phyloP scores from a whole-genome alignment of 1,284 basidiomycete species.

The Porphyrellus sp. region DNA sequence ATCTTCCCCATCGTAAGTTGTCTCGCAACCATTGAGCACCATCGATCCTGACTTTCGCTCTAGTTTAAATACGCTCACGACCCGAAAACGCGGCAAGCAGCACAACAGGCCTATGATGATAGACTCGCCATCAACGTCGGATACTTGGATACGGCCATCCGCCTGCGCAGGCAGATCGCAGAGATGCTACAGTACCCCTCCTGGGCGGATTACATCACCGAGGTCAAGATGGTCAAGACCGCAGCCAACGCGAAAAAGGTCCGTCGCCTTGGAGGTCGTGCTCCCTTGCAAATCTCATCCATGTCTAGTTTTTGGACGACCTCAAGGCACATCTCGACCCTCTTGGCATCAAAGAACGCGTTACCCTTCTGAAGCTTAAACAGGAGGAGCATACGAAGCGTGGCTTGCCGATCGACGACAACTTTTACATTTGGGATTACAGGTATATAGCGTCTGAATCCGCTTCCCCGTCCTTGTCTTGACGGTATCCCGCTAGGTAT shows the following conservation, averaged over 20 bases:
- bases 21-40: not conserved
- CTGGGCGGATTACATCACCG: slow-evolving; percentile 79
- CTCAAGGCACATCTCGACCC: slow-evolving; percentile 72
- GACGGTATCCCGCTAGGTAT: slow-evolving; percentile 37
- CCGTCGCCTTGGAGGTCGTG: slow-evolving; percentile 14
- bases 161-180: slow-evolving; percentile 66
- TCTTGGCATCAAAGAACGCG: slow-evolving; percentile 63
- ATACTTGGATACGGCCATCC: slow-evolving; percentile 61
- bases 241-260: slow-evolving; percentile 51
- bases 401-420: slow-evolving; percentile 59
- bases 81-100: slow-evolving; percentile 63
- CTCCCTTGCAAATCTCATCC: too few species aligned
- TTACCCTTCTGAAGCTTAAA: slow-evolving; percentile 67
- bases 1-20: slow-evolving; percentile 68
- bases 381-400: slow-evolving; percentile 61
- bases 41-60: not conserved
- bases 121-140: slow-evolving; percentile 68
- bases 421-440: slow-evolving; percentile 72
- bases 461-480: not conserved
- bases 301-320: slow-evolving; percentile 61
- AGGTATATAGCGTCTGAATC: slow-evolving; percentile 23
- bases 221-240: slow-evolving; percentile 81
- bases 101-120: slow-evolving; percentile 64
- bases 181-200: slow-evolving; percentile 68
- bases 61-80: slow-evolving; percentile 77